Evolutionary conservation across 495 filamentous ascomycete species (phyloP).

Genomic region (Aspergillus asperescens): DNA sequence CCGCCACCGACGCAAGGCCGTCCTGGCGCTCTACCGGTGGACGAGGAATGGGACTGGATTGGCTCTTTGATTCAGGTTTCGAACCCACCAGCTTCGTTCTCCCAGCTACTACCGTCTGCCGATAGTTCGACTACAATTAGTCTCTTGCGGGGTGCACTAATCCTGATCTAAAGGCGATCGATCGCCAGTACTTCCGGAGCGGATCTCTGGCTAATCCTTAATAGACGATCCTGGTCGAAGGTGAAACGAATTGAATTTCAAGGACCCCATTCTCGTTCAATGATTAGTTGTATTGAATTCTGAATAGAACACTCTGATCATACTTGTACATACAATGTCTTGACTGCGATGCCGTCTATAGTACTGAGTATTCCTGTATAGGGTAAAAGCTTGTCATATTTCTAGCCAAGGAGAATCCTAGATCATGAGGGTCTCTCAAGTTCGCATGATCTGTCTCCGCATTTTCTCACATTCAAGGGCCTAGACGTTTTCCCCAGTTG

Average conservation of each 20-base stretch:
- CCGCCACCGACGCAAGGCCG: slow-evolving; percentile 65
- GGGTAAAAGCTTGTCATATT: background rate
- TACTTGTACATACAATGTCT: background rate
- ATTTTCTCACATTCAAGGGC: background rate
- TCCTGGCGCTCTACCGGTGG: slow-evolving; percentile 73
- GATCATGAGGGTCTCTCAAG: background rate
- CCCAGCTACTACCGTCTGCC: background rate
- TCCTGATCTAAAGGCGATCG: slow-evolving; percentile 3
- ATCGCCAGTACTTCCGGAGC: slow-evolving; percentile 1
- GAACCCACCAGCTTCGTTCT: no score
- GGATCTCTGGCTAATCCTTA: background rate
- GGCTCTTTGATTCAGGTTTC: slow-evolving; percentile 62
- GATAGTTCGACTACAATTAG: background rate
- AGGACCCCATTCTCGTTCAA: background rate
- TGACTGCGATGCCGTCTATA: background rate
- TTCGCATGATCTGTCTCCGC: slow-evolving; percentile 6
- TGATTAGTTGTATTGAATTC: background rate
- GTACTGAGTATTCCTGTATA: background rate
- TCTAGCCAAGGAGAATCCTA: background rate
- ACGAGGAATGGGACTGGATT: slow-evolving; percentile 72
- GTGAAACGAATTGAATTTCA: background rate
- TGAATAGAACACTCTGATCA: background rate
- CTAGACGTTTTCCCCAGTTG: background rate
- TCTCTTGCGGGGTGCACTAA: slow-evolving; percentile 8
- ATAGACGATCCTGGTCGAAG: background rate